These are phyloP conservation scores for Gilbertella persicaria DNA, from an alignment of 371 early-diverging fungal species.

Conservation along the genomic window DNA sequence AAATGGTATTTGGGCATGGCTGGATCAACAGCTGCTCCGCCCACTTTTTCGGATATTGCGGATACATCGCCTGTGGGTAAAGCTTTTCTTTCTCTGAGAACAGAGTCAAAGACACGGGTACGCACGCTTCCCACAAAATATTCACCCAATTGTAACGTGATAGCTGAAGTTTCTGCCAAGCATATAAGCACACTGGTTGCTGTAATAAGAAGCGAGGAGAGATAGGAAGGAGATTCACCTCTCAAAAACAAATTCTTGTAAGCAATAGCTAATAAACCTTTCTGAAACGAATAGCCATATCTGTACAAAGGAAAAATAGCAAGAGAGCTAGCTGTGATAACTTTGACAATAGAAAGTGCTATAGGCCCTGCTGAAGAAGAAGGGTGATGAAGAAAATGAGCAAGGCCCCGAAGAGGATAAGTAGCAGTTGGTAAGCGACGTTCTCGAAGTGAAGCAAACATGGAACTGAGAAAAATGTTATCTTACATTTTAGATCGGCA, in stretches of 20 bases:
- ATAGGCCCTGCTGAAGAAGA: slow-evolving; percentile 31
- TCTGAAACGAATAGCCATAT: slow-evolving; percentile 32
- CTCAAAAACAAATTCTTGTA: slow-evolving; percentile 2
- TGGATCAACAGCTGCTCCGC: slow-evolving; percentile 6
- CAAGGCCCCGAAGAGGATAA: slow-evolving; percentile 40
- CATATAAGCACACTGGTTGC: slow-evolving; percentile 25
- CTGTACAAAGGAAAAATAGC: slow-evolving; percentile 29
- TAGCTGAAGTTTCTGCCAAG: slow-evolving; percentile 29
- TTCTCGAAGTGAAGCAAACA: not conserved
- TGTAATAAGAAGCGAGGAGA: slow-evolving; percentile 2
- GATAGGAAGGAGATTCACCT: slow-evolving; percentile 1
- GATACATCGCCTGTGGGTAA: slow-evolving; percentile 13
- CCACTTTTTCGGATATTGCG: slow-evolving; percentile 7
- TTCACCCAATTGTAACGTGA: slow-evolving; percentile 22
- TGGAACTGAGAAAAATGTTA: too few relatives aligned
- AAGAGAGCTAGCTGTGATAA: slow-evolving; percentile 29
- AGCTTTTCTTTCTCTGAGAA: slow-evolving; percentile 27
- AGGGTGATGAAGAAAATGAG: slow-evolving; percentile 39
- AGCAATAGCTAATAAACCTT: slow-evolving; percentile 2
- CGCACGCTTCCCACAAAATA: slow-evolving; percentile 34
- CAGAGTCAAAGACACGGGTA: slow-evolving; percentile 39
- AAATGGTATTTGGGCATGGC: slow-evolving; percentile 8
- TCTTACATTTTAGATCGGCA: too few relatives aligned
- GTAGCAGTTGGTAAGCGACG: slow-evolving; percentile 15
- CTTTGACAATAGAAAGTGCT: slow-evolving; percentile 34